Base-by-base conservation (phyloP, 345 rosid species). In the Bruguiera sexangula region DNA sequence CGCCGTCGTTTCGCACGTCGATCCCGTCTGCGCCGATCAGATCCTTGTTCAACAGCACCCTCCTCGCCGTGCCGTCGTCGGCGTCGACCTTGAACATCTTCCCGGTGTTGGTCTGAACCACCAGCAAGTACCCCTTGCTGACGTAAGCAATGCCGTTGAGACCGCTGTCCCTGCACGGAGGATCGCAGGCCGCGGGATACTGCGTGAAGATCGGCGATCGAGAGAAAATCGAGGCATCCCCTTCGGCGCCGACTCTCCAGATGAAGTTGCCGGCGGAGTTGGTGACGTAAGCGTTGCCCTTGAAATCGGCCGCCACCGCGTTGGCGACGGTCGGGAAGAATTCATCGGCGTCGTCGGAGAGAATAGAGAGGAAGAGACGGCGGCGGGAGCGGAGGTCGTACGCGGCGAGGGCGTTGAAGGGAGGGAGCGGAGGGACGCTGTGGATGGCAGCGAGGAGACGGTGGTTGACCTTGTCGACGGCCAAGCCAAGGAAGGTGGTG, bases 201-300 rank as follows among this genome's bases (percentile, higher is more conserved):
- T 81, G 73, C 31, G 72, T 84, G 75, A 86, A 93, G 0, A 43
- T 11, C 22, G 87, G 75, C 16, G 92, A 83, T 75, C 62, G 83
- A 11, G 98, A 93, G 81, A 88, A 93, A 69, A 88, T 75, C 52
- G 92, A 73, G 11, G 94, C 88, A 34, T 18, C 82, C 1, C 98
- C 98, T 54, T 83, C 69, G 3, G 71, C 75, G 76, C 82, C 66
- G 24, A 93, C 97, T 74, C 80, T 91, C 97, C 97, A 93, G 73
- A 93, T 93, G 85, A 86, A 79, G 88, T 90, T 84, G 0, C 82
- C 89, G 19, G 75, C 81, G n/a, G 98, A 83, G 70, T 93, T 86
- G 21, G 98, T 93, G 80, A 93, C 91, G 82, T 78, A 90, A 6
- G 98, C 93, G 83, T 89, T 90, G 24, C 97, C 93, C 0, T 77